These are phyloP conservation scores for Leccinellum luteum DNA, from an alignment of 768 basidiomycete species.

Conservation along the genomic window DNA sequence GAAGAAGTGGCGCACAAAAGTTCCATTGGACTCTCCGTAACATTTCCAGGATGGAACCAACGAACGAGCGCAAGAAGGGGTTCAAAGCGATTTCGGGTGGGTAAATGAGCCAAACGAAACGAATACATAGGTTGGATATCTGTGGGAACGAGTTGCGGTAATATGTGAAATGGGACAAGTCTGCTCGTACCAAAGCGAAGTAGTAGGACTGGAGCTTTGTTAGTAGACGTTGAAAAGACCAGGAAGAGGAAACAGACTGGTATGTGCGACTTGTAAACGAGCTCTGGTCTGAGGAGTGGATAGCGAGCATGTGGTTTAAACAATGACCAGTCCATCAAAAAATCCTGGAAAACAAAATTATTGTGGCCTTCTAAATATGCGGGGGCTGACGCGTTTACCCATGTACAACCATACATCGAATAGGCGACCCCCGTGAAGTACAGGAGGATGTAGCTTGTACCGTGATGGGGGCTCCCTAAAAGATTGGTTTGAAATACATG, in stretches of 20 bases:
- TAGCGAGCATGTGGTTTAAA: slow-evolving; percentile 54
- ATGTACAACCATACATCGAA: slow-evolving; percentile 68
- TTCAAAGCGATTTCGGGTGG: slow-evolving; percentile 45
- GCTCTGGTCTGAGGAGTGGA: slow-evolving; percentile 65
- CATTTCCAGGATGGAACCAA: slow-evolving; percentile 71
- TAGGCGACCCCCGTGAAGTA: slow-evolving; percentile 60
- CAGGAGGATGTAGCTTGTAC: slow-evolving; percentile 63
- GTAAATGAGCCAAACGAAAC: slow-evolving; percentile 83
- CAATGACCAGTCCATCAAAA: slow-evolving; percentile 94
- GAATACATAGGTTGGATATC: slow-evolving; percentile 69
- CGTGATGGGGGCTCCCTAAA: slow-evolving; percentile 33
- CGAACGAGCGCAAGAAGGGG: slow-evolving; percentile 58
- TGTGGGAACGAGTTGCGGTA: slow-evolving; percentile 22
- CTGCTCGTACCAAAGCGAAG: slow-evolving; percentile 60
- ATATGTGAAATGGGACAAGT: not conserved
- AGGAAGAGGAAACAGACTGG: slow-evolving; percentile 40
- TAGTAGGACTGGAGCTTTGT: slow-evolving; percentile 61
- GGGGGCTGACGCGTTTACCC: slow-evolving; percentile 51
- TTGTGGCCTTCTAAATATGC: not conserved
- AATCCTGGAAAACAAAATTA: slow-evolving; percentile 49
- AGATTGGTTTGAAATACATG: not conserved
- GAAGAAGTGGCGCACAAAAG: slow-evolving; percentile 55
- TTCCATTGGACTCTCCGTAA: slow-evolving; percentile 88
- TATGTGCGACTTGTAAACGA: slow-evolving; percentile 67
- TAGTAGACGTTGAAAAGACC: not conserved